Evolutionary conservation across 176 grass and related monocot species (phyloP), one percentile per base, ranked within the genome.

Genomic region (Avena sativa): DNA sequence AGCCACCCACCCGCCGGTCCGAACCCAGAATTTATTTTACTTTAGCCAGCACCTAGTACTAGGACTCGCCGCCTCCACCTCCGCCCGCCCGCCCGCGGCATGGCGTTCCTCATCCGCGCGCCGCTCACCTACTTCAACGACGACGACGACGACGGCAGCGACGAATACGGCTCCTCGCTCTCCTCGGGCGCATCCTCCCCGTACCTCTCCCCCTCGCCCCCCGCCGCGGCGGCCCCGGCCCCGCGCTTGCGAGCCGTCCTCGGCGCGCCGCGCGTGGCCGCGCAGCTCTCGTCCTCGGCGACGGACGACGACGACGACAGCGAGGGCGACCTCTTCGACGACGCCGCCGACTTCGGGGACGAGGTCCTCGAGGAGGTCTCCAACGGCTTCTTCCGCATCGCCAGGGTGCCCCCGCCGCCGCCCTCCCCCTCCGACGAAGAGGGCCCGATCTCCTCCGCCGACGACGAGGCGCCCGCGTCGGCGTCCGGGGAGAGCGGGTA

Each of bases 71-170:
- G 34, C 69, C 71, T 5, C 32, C 71, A 48, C 79, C n/a, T n/a
- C n/a, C n/a, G n/a, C n/a, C n/a, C n/a, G n/a, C n/a, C 6, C 70
- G n/a, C 57, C 77, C 11, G 61, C 74, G 51, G 34, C 86, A 89
- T 86, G 87, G 80, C 80, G 65, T 30, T 89, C 69, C 87, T 73
- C 58, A 71, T 92, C 84, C 91, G 87, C 43, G 91, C 91, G 21
- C 75, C 36, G 74, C 87, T 92, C 68, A 89, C 91, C 59, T 17
- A 76, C 38, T 67, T 84, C 5, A 87, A 89, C 40, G 87, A 92
- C 34, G 32, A 34, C 32, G 85, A 83, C 87, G 86, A 59, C 62
- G 86, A 28, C 60, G 74, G 17, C 26, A 34, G 2, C 12, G 50
- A 56, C 30, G 70, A 79, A 25, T 76, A 76, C 34, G 56, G 21